Conservation (phyloP, 2,329 filamentous ascomycete genomes). For the Pseudopithomyces maydicus region DNA sequence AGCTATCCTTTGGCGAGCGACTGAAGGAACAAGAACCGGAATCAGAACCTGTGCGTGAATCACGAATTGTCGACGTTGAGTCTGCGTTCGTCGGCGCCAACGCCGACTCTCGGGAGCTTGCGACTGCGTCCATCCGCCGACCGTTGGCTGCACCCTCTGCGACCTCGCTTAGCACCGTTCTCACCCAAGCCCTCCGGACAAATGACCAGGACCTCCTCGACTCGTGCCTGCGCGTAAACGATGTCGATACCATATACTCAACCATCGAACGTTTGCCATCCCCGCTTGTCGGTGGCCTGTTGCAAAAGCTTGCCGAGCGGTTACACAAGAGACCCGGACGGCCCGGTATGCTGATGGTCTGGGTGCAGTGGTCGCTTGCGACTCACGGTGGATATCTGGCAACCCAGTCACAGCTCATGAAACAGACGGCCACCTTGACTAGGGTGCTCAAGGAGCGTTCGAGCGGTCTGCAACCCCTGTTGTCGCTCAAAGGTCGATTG, state of each 20-base stretch:
- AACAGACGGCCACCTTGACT: constrained; percentile 77
- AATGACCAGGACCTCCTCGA: constrained; percentile 90
- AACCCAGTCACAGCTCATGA: constrained; percentile 80
- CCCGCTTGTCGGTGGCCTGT: constrained; percentile 74
- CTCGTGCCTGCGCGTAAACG: constrained; percentile 83
- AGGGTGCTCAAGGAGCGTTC: constrained; percentile 87
- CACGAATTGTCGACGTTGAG: constrained; percentile 72
- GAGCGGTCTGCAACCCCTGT: constrained; percentile 77
- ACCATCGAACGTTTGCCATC: constrained; percentile 93
- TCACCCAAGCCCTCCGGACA: constrained; percentile 89
- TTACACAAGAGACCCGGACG: constrained; percentile 86
- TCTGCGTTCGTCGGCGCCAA: constrained; percentile 55
- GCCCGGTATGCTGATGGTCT: constrained; percentile 87
- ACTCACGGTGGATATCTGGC: constrained; percentile 91
- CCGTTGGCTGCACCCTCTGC: constrained; percentile 68
- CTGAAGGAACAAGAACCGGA: constrained; percentile 71
- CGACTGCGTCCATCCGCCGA: constrained; percentile 49
- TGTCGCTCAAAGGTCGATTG: constrained; percentile 91
- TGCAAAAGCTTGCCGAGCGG: constrained; percentile 83
- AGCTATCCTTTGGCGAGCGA: constrained; percentile 86
- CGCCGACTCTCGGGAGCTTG: constrained; percentile 52
- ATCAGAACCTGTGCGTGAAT: constrained; percentile 25
- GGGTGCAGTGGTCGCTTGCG: constrained; percentile 94
- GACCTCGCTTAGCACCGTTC: constrained; percentile 86
- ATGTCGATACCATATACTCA: constrained; percentile 76